Percentiles rank a stretch among this genome's conserved stretches.
These are phyloP conservation scores for Phytophthora meadii DNA, from an alignment of 352 stramenopile genomes.

Conservation along the genomic window DNA sequence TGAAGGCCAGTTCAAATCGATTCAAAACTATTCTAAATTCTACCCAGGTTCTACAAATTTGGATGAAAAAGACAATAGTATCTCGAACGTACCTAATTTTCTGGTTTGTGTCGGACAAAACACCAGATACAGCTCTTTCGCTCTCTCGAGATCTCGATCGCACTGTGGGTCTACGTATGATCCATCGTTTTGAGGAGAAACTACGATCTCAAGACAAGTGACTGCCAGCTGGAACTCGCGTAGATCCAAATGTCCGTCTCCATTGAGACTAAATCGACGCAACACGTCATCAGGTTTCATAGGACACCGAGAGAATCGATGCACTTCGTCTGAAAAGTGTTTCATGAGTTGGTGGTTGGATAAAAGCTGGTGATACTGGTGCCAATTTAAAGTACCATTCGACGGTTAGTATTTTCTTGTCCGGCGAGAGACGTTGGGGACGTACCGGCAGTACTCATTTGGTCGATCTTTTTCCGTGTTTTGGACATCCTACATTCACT, in stretches of 20 bases:
- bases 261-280: conserved; percentile 78
- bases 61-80: too few species aligned
- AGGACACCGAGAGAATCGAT: conserved; percentile 61
- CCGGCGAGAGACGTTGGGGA: neutral
- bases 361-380: conserved; percentile 74
- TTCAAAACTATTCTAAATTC: too few species aligned
- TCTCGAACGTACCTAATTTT: conserved; percentile 53
- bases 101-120: conserved; percentile 73
- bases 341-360: conserved; percentile 60
- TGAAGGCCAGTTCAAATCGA: too few species aligned
- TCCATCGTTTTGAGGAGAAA: conserved; percentile 10
- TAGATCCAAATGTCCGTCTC: conserved; percentile 74
- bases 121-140: conserved; percentile 64
- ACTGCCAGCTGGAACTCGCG: conserved; percentile 78
- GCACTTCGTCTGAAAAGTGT: conserved; percentile 68
- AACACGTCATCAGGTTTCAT: conserved; percentile 79
- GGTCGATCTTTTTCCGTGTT: conserved; percentile 73
- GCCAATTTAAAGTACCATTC: conserved; percentile 51
- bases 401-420: neutral
- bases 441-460: conserved; percentile 74
- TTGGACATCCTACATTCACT: conserved; percentile 52
- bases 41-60: too few species aligned
- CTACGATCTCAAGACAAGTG: conserved; percentile 73
- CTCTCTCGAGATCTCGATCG: conserved; percentile 35
- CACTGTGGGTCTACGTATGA: conserved; percentile 11